Evolutionary conservation across 768 basidiomycete species (phyloP).

Genomic region (Lactarius hatsudake): DNA sequence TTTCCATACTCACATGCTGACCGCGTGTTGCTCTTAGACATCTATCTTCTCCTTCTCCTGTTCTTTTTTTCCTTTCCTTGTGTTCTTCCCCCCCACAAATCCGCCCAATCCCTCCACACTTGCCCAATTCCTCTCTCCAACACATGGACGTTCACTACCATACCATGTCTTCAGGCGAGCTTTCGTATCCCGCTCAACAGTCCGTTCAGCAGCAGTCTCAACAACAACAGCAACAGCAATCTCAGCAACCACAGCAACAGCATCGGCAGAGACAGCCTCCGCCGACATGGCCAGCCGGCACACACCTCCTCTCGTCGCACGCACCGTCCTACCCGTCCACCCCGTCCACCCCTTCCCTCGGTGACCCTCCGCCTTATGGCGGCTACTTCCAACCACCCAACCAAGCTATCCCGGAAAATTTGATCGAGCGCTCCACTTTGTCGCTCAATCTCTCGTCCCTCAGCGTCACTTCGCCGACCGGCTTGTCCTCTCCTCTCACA

Average conservation of each 20-base stretch:
- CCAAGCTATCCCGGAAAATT: conserved; percentile 29
- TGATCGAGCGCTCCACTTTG: conserved; percentile 40
- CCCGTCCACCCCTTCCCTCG: conserved; percentile 25
- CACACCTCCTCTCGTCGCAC: conserved; percentile 29
- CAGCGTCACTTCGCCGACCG: conserved; percentile 62
- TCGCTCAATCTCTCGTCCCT: conserved; percentile 69
- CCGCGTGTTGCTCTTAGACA: conserved; percentile 21
- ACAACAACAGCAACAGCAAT: conserved; percentile 7
- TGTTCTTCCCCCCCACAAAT: conserved; percentile 16
- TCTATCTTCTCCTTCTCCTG: conserved; percentile 15
- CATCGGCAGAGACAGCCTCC: conserved; percentile 33
- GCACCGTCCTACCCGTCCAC: conserved; percentile 25
- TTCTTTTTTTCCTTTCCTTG: conserved; percentile 10
- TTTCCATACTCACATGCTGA: conserved; percentile 25
- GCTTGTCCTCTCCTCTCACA: conserved; percentile 48
- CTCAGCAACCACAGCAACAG: conserved; percentile 8
- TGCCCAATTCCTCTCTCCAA: conserved; percentile 10
- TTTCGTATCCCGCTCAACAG: conserved; percentile 35
- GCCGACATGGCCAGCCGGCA: conserved; percentile 28
- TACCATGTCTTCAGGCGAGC: conserved; percentile 32
- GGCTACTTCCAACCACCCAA: conserved; percentile 27
- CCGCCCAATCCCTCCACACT: conserved; percentile 8
- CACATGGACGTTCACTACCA: conserved; percentile 33
- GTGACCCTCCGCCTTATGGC: conserved; percentile 27
- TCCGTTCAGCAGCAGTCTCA: conserved; percentile 28